A percentile compares a stretch with the other conserved stretches of the same genome.
These are phyloP conservation scores for Blastobotrys chiropterorum DNA, from an alignment of 805 yeast species.

Conservation along the genomic window DNA sequence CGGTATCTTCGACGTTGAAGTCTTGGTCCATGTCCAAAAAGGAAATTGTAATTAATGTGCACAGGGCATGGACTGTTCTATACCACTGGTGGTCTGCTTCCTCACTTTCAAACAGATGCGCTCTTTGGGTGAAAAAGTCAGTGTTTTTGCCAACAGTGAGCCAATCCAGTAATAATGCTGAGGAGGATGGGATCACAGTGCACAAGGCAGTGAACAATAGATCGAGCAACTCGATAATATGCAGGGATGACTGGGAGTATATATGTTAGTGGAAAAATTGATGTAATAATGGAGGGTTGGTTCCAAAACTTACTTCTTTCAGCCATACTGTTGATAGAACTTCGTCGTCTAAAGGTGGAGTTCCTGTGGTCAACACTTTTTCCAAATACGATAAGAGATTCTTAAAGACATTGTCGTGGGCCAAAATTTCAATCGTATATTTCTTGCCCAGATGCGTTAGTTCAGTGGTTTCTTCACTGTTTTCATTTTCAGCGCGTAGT, in stretches of 20 bases:
- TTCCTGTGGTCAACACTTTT: neutral
- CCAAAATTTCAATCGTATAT: slow-evolving; percentile 10
- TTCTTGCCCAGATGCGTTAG: slow-evolving; percentile 6
- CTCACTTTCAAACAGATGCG: neutral
- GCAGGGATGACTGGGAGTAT: neutral
- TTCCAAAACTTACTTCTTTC: neutral
- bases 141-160: slow-evolving; percentile 7
- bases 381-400: slow-evolving; percentile 6
- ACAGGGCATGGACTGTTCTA: slow-evolving; percentile 5
- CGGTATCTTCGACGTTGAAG: slow-evolving; percentile 12
- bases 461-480: neutral
- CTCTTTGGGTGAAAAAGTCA: slow-evolving; percentile 5
- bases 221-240: slow-evolving; percentile 8
- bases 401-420: slow-evolving; percentile 7
- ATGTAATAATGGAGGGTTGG: neutral
- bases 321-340: neutral
- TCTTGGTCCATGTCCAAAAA: slow-evolving; percentile 27
- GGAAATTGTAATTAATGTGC: slow-evolving; percentile 16
- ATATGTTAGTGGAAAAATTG: neutral
- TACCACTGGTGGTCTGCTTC: neutral
- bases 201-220: slow-evolving; percentile 8
- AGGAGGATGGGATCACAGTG: slow-evolving; percentile 9
- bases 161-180: slow-evolving; percentile 9
- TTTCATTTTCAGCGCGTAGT: neutral
- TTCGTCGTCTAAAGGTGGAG: slow-evolving; percentile 1